A percentile compares a stretch with the other conserved stretches of the same genome.
phyloP scores from a whole-genome alignment of 1,284 basidiomycete genomes.

The Grifola frondosa region DNA sequence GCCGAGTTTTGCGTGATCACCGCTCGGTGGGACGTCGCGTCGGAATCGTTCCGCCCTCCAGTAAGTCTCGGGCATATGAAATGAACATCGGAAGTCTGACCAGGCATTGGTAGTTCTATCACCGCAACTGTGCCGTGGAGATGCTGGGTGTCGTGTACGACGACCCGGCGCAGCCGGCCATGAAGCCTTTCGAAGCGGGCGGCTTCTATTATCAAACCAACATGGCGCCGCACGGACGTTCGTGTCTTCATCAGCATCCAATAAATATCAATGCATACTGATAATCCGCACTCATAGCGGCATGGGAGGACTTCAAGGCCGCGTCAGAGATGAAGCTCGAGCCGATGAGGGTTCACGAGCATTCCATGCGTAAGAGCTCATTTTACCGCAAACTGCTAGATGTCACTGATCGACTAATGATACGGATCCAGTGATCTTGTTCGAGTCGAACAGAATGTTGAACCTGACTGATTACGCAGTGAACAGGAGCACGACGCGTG shows the following conservation, averaged over 20 bases:
- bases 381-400: background rate
- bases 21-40: slow-evolving; percentile 59
- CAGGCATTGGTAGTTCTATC: slow-evolving; percentile 48
- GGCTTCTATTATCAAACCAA: slow-evolving; percentile 30
- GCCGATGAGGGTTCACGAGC: slow-evolving; percentile 47
- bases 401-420: background rate
- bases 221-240: slow-evolving; percentile 52
- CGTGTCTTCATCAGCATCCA: background rate
- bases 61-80: slow-evolving; percentile 15
- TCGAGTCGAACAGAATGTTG: slow-evolving; percentile 62
- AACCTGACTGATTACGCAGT: slow-evolving; percentile 64
- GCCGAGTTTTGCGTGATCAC: slow-evolving; percentile 61
- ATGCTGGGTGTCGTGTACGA: slow-evolving; percentile 61
- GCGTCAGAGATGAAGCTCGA: slow-evolving; percentile 45
- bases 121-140: slow-evolving; percentile 58
- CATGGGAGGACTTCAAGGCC: slow-evolving; percentile 50
- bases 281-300: slow-evolving; percentile 32
- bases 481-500: slow-evolving; percentile 53
- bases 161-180: no score
- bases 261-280: background rate
- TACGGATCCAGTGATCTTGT: slow-evolving; percentile 69
- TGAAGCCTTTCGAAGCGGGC: background rate
- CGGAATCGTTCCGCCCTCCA: slow-evolving; percentile 42
- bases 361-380: slow-evolving; percentile 32
- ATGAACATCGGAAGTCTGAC: no score